phyloP scores from a whole-genome alignment of 148 eudicot genomes.

The Nyssa sinensis region DNA sequence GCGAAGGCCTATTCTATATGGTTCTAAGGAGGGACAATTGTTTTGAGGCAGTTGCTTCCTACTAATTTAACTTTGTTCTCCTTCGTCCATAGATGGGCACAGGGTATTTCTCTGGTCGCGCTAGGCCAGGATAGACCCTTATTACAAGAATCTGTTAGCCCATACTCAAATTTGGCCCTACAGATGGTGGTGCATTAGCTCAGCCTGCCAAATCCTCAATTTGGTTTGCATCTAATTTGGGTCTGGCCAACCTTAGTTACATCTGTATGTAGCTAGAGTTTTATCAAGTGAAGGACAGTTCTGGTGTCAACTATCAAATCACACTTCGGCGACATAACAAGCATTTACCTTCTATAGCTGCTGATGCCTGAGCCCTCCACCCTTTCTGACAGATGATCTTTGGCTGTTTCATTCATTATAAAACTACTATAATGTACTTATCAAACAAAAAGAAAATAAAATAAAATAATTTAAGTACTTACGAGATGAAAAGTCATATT shows the following conservation, averaged over 20 bases:
- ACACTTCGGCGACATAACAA: too few species aligned
- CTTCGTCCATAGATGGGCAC: neutral
- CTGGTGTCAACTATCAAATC: neutral
- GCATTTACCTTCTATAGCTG: neutral
- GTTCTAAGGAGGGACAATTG: neutral
- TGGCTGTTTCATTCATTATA: neutral
- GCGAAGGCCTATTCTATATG: too few species aligned
- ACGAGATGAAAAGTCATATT: too few species aligned
- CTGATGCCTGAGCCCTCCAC: neutral
- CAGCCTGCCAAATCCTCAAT: neutral
- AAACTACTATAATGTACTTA: neutral
- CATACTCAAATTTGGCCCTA: neutral
- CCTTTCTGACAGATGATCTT: neutral
- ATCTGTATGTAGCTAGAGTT: neutral
- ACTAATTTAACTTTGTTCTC: neutral
- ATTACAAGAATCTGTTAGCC: neutral
- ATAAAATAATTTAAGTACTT: too few species aligned
- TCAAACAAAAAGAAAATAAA: too few species aligned
- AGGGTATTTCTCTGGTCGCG: neutral
- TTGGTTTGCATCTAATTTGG: neutral
- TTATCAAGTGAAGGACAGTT: neutral
- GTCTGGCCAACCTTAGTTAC: neutral
- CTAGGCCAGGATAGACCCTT: neutral
- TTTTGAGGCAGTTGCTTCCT: neutral
- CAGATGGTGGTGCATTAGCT: neutral